Percentiles rank a stretch among this genome's conserved stretches.
Conservation (phyloP, 345 rosid genomes). For the Acer campestre region DNA sequence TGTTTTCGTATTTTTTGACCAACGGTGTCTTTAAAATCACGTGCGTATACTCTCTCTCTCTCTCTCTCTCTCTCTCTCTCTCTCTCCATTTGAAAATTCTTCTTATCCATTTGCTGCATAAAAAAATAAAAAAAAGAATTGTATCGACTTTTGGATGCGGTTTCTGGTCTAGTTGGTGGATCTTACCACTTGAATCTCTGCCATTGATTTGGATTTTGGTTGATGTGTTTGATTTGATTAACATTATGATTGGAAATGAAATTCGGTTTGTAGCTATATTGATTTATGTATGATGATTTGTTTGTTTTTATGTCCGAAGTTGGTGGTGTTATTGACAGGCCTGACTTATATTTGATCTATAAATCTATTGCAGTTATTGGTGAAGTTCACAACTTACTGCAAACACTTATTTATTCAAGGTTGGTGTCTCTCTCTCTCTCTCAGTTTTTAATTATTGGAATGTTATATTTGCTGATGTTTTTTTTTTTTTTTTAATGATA, state of each 20-base stretch:
- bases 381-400: neutral
- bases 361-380: conserved; percentile 15
- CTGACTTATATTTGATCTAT: neutral
- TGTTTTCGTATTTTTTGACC: neutral
- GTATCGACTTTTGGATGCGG: neutral
- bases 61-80: neutral
- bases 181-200: neutral
- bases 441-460: neutral
- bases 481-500: neutral
- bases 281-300: neutral
- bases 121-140: too few species aligned
- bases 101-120: neutral
- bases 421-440: neutral
- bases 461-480: neutral
- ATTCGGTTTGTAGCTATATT: neutral
- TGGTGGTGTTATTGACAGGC: too few species aligned
- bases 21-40: neutral
- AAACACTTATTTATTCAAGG: neutral
- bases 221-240: neutral
- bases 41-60: neutral
- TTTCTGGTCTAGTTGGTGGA: neutral
- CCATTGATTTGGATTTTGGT: neutral
- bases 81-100: neutral
- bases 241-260: neutral
- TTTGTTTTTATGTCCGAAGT: too few species aligned